Base-by-base conservation (phyloP, 176 grass and related monocot genomes). In the Raddia guianensis region DNA sequence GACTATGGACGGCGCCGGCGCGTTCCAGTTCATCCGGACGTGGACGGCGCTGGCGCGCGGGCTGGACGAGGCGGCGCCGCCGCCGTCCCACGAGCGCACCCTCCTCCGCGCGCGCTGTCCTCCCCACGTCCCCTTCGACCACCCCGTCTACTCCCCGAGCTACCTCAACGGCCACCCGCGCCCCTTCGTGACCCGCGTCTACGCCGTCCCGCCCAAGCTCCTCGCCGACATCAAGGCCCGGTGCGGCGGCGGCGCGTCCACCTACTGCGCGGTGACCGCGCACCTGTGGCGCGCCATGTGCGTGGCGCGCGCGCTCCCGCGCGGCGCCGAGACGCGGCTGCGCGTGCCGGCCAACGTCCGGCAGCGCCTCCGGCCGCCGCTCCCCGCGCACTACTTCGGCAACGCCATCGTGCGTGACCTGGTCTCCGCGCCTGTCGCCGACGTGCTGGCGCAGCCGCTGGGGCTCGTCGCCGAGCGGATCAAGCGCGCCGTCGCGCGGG, bases 251-350 rank as follows among this genome's bases (percentile, higher is more conserved):
- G 80, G 89, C 1, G 80, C 84, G 52, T 93, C 94, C 55, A 97
- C 93, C 10, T 97, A 94, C 89, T 84, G 84, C 52, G 86, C 94
- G 4, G 84, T 97, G 4, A 82, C 83, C 11, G 78, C 94, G 13
- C 91, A 94, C 70, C 73, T 97, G 47, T 94, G 94, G 94, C 88
- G 85, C 34, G 92, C 86, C 82, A 87, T 81, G 70, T 97, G 94
- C 89, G 78, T 91, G 6, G 82, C 91, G 20, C 75, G 94, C 2
- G 52, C 19, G 0, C 89, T 94, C 37, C 66, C 82, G 0, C 46
- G 51, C 13, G 72, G 84, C 67, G 11, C 21, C 50, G 91, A 94
- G 18, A 86, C 91, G 2, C 70, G 83, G 64, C 86, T 97, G 60
- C 80, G 87, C 81, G 73, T 94, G 6, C 89, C 91, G 0, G 84